Evolutionary conservation across 805 yeast species (phyloP).

Genomic region (Cyberlindnera maclurae): DNA sequence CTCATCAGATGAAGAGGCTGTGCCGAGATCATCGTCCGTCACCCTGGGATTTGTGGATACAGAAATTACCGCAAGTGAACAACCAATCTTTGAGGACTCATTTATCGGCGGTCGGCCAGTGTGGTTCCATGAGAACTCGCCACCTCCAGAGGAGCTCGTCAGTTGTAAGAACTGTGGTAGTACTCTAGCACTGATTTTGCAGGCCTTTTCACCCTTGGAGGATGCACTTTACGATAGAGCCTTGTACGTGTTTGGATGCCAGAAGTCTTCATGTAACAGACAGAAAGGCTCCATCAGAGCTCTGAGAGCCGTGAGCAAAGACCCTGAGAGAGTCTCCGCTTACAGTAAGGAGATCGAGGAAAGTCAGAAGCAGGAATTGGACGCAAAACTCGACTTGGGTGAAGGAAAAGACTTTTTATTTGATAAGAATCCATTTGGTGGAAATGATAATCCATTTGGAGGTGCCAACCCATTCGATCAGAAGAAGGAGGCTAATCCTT

Average conservation of each 20-base stretch:
- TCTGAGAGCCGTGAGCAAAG: slow-evolving; percentile 67
- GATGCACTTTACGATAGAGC: slow-evolving; percentile 70
- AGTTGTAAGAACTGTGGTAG: slow-evolving; percentile 61
- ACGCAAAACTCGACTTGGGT: slow-evolving; percentile 35
- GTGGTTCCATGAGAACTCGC: slow-evolving; percentile 58
- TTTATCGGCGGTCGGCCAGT: slow-evolving; percentile 75
- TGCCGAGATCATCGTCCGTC: slow-evolving; percentile 31
- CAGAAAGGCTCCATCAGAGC: slow-evolving; percentile 67
- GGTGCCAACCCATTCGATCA: slow-evolving; percentile 4
- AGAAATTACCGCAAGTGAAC: slow-evolving; percentile 39
- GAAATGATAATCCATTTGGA: slow-evolving; percentile 3
- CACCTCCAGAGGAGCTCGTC: slow-evolving; percentile 46
- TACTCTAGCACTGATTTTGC: slow-evolving; percentile 61
- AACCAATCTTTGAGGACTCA: slow-evolving; percentile 52
- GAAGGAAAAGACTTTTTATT: slow-evolving; percentile 33
- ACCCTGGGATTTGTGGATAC: slow-evolving; percentile 61
- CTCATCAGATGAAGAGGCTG: slow-evolving; percentile 46
- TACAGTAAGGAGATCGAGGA: slow-evolving; percentile 24
- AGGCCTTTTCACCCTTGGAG: slow-evolving; percentile 76
- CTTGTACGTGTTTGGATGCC: slow-evolving; percentile 74
- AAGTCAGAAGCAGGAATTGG: slow-evolving; percentile 33
- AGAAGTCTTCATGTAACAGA: slow-evolving; percentile 54
- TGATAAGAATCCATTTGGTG: slow-evolving; percentile 19
- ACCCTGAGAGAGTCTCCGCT: slow-evolving; percentile 37
- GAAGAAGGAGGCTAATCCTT: background rate